phyloP scores from a whole-genome alignment of 2,329 filamentous ascomycete genomes.

The Beauveria medogensis region DNA sequence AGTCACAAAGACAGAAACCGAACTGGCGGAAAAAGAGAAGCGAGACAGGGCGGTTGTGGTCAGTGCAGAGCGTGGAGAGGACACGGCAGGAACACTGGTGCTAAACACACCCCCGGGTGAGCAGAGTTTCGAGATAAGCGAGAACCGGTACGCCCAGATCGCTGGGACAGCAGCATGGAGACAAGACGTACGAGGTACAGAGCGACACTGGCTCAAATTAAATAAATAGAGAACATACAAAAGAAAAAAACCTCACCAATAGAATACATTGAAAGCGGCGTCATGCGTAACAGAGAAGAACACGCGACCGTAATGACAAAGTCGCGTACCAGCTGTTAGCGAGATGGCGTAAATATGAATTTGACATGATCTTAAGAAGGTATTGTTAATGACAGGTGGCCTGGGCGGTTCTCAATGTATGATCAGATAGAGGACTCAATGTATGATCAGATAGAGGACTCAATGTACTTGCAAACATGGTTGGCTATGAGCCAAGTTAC shows the following conservation, averaged over 20 bases:
- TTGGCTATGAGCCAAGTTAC: not conserved
- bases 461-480: not conserved
- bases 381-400: not conserved
- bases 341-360: not conserved
- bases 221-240: not conserved
- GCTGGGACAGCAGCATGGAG: slow-evolving; percentile 17
- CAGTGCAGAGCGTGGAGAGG: not conserved
- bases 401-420: not conserved
- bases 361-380: not conserved
- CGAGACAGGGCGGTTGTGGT: not conserved
- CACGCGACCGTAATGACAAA: not conserved
- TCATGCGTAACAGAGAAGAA: not conserved
- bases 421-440: not conserved
- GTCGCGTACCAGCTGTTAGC: too few species aligned
- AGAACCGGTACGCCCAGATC: slow-evolving; percentile 25
- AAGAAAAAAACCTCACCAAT: not conserved
- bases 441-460: not conserved
- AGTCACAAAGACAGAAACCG: not conserved
- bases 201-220: not conserved
- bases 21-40: not conserved
- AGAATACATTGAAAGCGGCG: not conserved
- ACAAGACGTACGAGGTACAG: not conserved
- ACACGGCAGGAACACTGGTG: not conserved
- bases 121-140: slow-evolving; percentile 21
- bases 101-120: not conserved